These are phyloP conservation scores for Endocarpon pusillum DNA, from an alignment of 495 filamentous ascomycete genomes.

Conservation along the genomic window DNA sequence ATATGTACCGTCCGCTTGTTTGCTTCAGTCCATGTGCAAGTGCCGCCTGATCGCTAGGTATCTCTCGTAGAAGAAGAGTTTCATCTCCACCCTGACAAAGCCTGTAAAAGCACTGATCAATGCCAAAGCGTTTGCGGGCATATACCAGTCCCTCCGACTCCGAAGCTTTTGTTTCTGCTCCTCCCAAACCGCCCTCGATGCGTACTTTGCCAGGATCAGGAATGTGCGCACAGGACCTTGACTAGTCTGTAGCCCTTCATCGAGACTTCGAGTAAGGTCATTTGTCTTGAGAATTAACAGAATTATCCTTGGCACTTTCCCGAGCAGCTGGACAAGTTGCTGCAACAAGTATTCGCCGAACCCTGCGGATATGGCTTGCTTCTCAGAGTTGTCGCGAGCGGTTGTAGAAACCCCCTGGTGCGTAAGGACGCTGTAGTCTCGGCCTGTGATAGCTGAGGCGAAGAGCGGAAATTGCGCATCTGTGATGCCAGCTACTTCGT, in stretches of 20 bases:
- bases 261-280: conserved; percentile 83
- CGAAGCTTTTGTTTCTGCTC: conserved; percentile 64
- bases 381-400: conserved; percentile 51
- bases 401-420: conserved; percentile 39
- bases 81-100: conserved; percentile 46
- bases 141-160: conserved; percentile 35
- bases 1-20: no score
- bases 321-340: conserved; percentile 73
- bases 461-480: conserved; percentile 94
- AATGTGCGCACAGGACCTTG: conserved; percentile 80
- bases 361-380: conserved; percentile 61
- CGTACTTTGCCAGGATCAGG: conserved; percentile 86
- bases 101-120: conserved; percentile 39
- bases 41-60: conserved; percentile 29
- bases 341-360: conserved; percentile 77
- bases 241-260: conserved; percentile 82
- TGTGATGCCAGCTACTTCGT: conserved; percentile 72
- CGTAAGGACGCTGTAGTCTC: conserved; percentile 65
- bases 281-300: conserved; percentile 96
- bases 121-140: conserved; percentile 34
- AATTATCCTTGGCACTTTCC: conserved; percentile 78
- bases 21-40: conserved; percentile 13
- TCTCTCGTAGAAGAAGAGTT: conserved; percentile 42
- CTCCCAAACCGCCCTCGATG: conserved; percentile 70
- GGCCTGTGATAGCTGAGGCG: conserved; percentile 87